Evolutionary conservation across 192 early-diverging fungal genomes (phyloP).

Genomic region (Coemansia sp.): DNA sequence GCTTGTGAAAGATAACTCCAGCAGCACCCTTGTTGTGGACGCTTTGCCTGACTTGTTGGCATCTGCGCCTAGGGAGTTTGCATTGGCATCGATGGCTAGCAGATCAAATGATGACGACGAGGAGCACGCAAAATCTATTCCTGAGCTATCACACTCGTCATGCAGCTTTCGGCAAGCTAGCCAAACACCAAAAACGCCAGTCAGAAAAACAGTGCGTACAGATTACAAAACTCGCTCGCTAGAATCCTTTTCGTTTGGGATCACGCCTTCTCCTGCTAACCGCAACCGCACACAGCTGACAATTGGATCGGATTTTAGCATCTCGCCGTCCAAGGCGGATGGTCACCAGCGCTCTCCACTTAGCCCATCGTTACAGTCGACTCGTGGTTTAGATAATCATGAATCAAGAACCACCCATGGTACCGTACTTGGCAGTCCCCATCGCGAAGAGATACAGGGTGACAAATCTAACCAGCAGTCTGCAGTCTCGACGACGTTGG

Average conservation of each 20-base stretch:
- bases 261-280: slow-evolving; percentile 30
- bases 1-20: slow-evolving; percentile 4
- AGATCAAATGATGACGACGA: background rate
- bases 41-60: slow-evolving; percentile 6
- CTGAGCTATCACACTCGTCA: background rate
- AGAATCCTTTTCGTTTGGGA: slow-evolving; percentile 57
- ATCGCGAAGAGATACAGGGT: background rate
- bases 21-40: background rate
- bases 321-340: slow-evolving; percentile 15
- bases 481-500: background rate
- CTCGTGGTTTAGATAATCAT: background rate
- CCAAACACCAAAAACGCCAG: slow-evolving; percentile 54
- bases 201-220: slow-evolving; percentile 82
- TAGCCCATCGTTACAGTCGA: slow-evolving; percentile 21
- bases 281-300: slow-evolving; percentile 35
- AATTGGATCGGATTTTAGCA: slow-evolving; percentile 36
- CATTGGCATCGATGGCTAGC: background rate
- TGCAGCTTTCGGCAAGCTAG: slow-evolving; percentile 10
- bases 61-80: background rate
- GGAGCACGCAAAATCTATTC: background rate
- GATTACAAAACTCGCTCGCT: slow-evolving; percentile 79
- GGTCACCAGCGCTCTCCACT: slow-evolving; percentile 11
- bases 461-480: background rate
- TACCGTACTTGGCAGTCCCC: background rate
- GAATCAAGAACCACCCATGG: background rate